Percentiles rank a stretch among this genome's conserved stretches.
Evolutionary conservation across 352 stramenopile genomes (phyloP).

Genomic region (Aphanomyces invadans): DNA sequence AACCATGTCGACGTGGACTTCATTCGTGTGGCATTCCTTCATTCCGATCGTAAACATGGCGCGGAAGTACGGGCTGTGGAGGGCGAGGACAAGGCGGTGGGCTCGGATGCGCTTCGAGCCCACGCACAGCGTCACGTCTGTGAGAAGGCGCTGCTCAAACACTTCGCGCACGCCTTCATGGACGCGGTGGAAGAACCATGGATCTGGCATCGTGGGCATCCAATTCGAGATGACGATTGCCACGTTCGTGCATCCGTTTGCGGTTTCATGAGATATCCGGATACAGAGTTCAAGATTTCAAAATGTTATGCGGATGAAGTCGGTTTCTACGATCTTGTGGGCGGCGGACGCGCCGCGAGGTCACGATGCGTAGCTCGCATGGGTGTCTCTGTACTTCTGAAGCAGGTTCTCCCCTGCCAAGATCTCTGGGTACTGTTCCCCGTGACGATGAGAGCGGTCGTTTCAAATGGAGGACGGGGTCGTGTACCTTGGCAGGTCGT

Average conservation of each 20-base stretch:
- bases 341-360: too few relatives aligned
- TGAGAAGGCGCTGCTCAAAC: conserved; percentile 41
- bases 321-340: conserved; percentile 8
- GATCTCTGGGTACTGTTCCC: conserved; percentile 39
- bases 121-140: conserved; percentile 57
- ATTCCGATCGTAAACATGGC: conserved; percentile 71
- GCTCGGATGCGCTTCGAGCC: conserved; percentile 35
- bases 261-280: not conserved
- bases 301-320: not conserved
- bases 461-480: not conserved
- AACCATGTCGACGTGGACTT: conserved; percentile 50
- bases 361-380: conserved; percentile 30
- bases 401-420: conserved; percentile 69
- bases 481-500: conserved; percentile 34
- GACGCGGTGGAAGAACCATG: not conserved
- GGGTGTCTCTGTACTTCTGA: conserved; percentile 62
- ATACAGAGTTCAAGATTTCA: not conserved
- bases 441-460: not conserved
- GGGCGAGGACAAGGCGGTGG: conserved; percentile 55
- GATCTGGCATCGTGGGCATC: not conserved
- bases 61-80: conserved; percentile 59
- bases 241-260: not conserved
- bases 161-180: conserved; percentile 34
- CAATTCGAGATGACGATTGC: not conserved
- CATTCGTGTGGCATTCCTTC: conserved; percentile 39